These are phyloP conservation scores for Smithsoniella earleae DNA, from an alignment of 163 green algal genomes.

Conservation along the genomic window DNA sequence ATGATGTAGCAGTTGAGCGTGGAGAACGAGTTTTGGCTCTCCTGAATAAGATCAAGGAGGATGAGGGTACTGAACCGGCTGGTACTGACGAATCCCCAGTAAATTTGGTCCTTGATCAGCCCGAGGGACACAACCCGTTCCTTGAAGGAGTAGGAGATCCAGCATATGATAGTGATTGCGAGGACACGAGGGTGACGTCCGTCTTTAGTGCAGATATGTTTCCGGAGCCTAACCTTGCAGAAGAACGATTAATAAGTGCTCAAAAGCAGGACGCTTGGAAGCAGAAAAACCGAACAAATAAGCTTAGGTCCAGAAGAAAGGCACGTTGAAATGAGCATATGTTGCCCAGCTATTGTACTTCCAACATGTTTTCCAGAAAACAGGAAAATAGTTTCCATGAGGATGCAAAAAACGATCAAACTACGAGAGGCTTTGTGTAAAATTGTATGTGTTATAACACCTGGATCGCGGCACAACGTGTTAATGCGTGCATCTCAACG, in stretches of 20 bases:
- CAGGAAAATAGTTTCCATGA: no score
- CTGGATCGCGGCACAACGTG: no score
- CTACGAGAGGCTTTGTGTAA: no score
- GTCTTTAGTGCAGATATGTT: slow-evolving; percentile 24
- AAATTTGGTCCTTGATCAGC: neutral
- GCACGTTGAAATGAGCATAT: no score
- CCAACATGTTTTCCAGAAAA: no score
- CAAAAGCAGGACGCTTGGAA: neutral
- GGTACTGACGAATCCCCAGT: neutral
- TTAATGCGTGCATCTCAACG: no score
- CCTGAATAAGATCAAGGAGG: neutral
- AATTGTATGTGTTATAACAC: no score
- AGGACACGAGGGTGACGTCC: neutral
- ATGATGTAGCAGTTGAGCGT: slow-evolving; percentile 19
- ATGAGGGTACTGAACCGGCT: neutral
- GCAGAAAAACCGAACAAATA: no score
- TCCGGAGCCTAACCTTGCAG: neutral
- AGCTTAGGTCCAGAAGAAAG: no score
- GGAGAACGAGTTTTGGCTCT: slow-evolving; percentile 22
- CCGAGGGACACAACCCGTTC: neutral
- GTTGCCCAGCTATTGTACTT: no score
- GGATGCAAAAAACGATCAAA: no score
- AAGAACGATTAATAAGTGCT: neutral
- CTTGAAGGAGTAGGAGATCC: slow-evolving; percentile 13
- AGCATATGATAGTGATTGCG: slow-evolving; percentile 7